Base-by-base conservation (phyloP, 257 asterid genomes). In the Henckelia pumila region DNA sequence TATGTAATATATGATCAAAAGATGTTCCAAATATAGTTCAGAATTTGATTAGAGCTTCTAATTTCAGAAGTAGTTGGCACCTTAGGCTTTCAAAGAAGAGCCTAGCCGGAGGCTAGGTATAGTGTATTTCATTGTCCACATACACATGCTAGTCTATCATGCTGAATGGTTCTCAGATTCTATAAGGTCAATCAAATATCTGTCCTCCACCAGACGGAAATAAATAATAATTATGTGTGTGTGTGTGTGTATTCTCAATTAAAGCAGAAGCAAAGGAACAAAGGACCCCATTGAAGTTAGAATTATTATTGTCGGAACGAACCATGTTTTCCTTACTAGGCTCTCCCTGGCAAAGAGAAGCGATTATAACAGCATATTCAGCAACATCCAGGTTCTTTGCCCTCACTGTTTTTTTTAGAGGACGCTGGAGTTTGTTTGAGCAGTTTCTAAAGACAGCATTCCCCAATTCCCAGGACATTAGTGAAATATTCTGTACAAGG, bases 401-500 rank as follows among this genome's bases (percentile, higher is more conserved):
- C 72, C 74, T 64, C 69, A 82, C 77, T 5, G 83, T 77, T 62
- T 77, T 79, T 37, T 61, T 72, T 50, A 87, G 71, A 63, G 59
- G 69, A 44, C 59, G 55, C 70, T 61, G 79, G 37, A 87, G 78
- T 67, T 64, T 81, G 67, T 75, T 40, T 32, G 82, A 80, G 75
- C 89, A 76, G 24, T 81, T 80, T 73, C 77, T 77, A 17, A 87
- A 49, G 73, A 87, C 86, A 16, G 72, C 75, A 70, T 65, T 78
- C 73, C 85, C 91, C 82, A 87, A 68, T 58, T 79, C 72, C 81
- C 86, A 87, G 16, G 95, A 76, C 52, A 77, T 8, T 63, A 81
- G 83, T 0, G 85, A 79, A 56, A 65, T 26, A 52, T 35, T 72
- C 95, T 87, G 85, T 58, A 77, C 73, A 73, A 69, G 63, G 70